These are phyloP conservation scores for Kalmusia sp. DNA, from an alignment of 2,329 filamentous ascomycete species.

Conservation along the genomic window DNA sequence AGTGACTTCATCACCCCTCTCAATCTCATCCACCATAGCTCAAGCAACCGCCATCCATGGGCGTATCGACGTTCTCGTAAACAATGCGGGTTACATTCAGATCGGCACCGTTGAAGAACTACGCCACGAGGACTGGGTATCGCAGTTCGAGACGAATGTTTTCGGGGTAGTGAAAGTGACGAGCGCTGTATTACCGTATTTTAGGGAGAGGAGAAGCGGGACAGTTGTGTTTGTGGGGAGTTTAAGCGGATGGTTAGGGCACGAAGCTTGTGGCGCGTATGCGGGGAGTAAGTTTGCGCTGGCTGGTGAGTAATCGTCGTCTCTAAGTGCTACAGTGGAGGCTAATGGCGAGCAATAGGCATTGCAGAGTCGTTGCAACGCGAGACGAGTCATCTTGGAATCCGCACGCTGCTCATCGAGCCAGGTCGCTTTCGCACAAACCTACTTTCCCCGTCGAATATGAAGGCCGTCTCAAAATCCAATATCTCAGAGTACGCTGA, in stretches of 20 bases:
- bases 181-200: conserved; percentile 8
- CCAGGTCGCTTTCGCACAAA: conserved; percentile 15
- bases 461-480: background rate
- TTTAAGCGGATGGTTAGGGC: conserved; percentile 9
- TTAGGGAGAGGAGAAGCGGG: conserved; percentile 2
- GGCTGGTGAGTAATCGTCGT: conserved; percentile 3
- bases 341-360: too few relatives aligned
- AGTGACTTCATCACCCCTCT: conserved; percentile 35
- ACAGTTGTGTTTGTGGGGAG: conserved; percentile 9
- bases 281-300: conserved; percentile 10
- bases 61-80: conserved; percentile 51
- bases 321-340: too few relatives aligned
- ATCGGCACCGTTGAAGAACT: background rate
- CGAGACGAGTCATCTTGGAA: conserved; percentile 6
- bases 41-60: conserved; percentile 40
- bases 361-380: conserved; percentile 7
- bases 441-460: background rate
- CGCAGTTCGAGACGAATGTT: conserved; percentile 16
- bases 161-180: conserved; percentile 13
- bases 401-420: conserved; percentile 11
- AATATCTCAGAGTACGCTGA: background rate
- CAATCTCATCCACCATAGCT: conserved; percentile 34
- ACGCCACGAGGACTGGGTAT: background rate
- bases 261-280: conserved; percentile 8
- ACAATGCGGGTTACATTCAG: conserved; percentile 58